Conservation (phyloP, 2,329 filamentous ascomycete species). For the Penicillium sp. region DNA sequence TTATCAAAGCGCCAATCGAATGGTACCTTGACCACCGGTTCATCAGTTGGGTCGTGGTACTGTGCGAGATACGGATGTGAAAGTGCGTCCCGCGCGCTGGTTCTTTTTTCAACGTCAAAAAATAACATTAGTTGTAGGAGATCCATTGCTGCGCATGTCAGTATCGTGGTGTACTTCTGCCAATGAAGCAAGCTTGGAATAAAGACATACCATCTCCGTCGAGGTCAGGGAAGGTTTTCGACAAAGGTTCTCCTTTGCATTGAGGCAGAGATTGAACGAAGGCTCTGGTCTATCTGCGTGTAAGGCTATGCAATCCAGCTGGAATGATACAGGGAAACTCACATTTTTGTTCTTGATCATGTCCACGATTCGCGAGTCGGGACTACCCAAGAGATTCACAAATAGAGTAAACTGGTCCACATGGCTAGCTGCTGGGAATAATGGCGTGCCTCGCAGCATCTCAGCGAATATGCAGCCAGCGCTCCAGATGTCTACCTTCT, state of each 20-base stretch:
- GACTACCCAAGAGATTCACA: conserved; percentile 89
- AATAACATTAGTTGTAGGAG: conserved; percentile 94
- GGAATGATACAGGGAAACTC: too few relatives aligned
- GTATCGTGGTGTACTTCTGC: conserved; percentile 3
- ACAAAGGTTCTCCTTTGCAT: background rate
- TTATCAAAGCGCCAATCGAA: conserved; percentile 99
- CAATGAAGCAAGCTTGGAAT: too few relatives aligned
- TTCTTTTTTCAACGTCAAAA: conserved; percentile 88
- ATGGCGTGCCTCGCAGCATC: conserved; percentile 95
- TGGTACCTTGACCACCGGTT: conserved; percentile 90
- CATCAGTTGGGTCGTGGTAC: conserved; percentile 94
- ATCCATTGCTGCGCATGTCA: conserved; percentile 63
- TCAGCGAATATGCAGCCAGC: conserved; percentile 97
- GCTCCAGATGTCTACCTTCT: conserved; percentile 98
- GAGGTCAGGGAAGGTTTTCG: conserved; percentile 86
- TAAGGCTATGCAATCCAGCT: background rate
- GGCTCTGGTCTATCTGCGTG: background rate
- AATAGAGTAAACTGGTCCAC: conserved; percentile 99
- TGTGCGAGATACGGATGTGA: conserved; percentile 87
- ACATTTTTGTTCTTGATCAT: background rate
- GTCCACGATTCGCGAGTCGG: conserved; percentile 92
- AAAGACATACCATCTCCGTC: conserved; percentile 65
- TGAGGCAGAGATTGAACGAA: background rate
- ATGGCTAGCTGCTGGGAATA: conserved; percentile 97
- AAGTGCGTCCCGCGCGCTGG: conserved; percentile 77